Conservation (phyloP, 495 filamentous ascomycete species). For the Cercophora sp. region DNA sequence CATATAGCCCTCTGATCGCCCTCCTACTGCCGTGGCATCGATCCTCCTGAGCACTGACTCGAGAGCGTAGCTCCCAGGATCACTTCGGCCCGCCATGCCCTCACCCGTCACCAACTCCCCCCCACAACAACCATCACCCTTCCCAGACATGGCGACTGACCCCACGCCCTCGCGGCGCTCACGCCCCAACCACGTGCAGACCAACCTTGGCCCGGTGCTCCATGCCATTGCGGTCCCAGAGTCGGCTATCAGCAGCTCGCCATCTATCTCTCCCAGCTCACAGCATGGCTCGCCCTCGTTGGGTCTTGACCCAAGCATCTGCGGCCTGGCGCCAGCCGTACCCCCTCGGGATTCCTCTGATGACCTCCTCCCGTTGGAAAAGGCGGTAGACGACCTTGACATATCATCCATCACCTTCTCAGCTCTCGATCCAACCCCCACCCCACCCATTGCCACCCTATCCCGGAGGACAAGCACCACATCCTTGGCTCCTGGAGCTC, state of each 20-base stretch:
- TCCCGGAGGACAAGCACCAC: constrained; percentile 35
- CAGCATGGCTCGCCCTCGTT: constrained; percentile 40
- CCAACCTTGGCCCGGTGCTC: constrained; percentile 28
- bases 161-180: constrained; percentile 30
- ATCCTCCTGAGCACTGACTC: background rate
- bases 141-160: constrained; percentile 35
- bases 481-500: constrained; percentile 29
- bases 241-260: constrained; percentile 42
- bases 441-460: constrained; percentile 13
- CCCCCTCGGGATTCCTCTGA: constrained; percentile 44
- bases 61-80: too few species aligned
- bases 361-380: constrained; percentile 22
- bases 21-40: constrained; percentile 9
- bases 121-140: constrained; percentile 11
- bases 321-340: constrained; percentile 33
- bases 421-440: constrained; percentile 39
- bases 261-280: constrained; percentile 37
- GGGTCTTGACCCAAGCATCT: constrained; percentile 26
- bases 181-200: constrained; percentile 40
- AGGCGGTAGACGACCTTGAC: constrained; percentile 23
- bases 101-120: constrained; percentile 12
- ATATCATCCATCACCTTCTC: constrained; percentile 22
- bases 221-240: constrained; percentile 32
- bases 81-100: constrained; percentile 19
- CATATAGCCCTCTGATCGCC: constrained; percentile 19